phyloP scores from a whole-genome alignment of 768 basidiomycete genomes.

The Tricholoma matsutake region DNA sequence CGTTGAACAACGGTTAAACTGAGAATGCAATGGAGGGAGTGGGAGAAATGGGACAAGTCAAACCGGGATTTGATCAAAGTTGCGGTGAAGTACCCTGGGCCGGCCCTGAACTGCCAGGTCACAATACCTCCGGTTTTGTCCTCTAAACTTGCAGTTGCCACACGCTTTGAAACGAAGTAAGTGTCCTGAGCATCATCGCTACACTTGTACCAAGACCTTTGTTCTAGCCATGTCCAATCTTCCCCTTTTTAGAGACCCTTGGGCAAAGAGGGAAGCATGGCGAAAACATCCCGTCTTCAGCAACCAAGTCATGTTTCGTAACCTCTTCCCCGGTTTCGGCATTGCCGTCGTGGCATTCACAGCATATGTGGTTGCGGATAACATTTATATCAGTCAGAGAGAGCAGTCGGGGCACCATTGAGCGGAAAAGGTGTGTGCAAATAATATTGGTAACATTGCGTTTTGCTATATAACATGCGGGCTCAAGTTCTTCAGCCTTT shows the following conservation, averaged over 20 bases:
- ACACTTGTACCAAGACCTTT: constrained; percentile 8
- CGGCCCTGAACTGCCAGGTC: constrained; percentile 56
- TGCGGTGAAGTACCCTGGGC: constrained; percentile 38
- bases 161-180: constrained; percentile 10
- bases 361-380: constrained; percentile 85
- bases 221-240: constrained; percentile 50
- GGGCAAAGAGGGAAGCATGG: constrained; percentile 94
- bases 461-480: neutral
- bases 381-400: constrained; percentile 47
- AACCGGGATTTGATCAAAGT: constrained; percentile 36
- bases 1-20: constrained; percentile 16
- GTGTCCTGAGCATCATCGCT: constrained; percentile 4
- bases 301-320: constrained; percentile 83
- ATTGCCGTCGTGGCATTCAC: constrained; percentile 91
- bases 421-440: constrained; percentile 10
- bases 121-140: constrained; percentile 19
- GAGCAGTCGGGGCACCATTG: constrained; percentile 25
- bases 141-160: neutral
- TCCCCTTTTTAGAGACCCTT: constrained; percentile 88
- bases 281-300: constrained; percentile 87
- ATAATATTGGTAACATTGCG: neutral
- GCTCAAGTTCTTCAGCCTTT: too few species aligned
- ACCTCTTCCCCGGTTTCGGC: constrained; percentile 92
- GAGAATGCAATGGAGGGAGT: constrained; percentile 13
- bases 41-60: constrained; percentile 29